Evolutionary conservation across 2,329 filamentous ascomycete genomes (phyloP), one percentile per base, ranked within the genome.

Genomic region (Tolypocladium tropicale): DNA sequence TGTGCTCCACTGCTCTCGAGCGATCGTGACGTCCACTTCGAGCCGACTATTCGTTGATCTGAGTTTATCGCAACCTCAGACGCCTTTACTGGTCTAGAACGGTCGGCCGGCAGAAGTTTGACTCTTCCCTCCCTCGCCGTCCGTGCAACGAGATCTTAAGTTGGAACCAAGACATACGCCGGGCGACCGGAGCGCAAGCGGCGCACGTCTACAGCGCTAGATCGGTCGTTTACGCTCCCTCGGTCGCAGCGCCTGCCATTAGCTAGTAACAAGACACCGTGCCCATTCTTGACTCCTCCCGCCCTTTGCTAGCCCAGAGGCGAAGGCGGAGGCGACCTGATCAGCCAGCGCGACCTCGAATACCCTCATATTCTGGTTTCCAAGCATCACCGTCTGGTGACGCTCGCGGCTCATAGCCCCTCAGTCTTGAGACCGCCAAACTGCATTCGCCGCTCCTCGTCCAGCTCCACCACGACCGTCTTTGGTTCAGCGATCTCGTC

Each of bases 391-490:
- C 23, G 51, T 36, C 28, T 30, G 37, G 49, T 46, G 54, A 30
- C 54, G 36, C 12, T 18, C 11, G 21, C 25, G 14, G 34, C 16
- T 32, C 25, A 30, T 4, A 28, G n/a, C 25, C 34, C 41, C 9
- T n/a, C 33, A 37, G 14, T 36, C 53, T 33, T 36, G 9, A 33
- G 64, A 72, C 73, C 81, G 82, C 69, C 80, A 86, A 84, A 69
- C 78, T 84, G 84, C 84, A 88, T 84, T 88, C 84, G 62, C 83
- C 83, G 74, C 80, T 88, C 65, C 85, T 87, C 71, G 76, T 85
- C 70, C 79, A 82, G 68, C 75, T 81, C 65, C 75, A 76, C 53
- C 74, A 75, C 61, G 65, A 70, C 54, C 67, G 70, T 41, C 70
- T 79, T 53, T 74, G 69, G 68, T 63, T 69, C 61, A 62, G 68